Percentiles rank a stretch among this genome's conserved stretches.
Evolutionary conservation across 2,329 filamentous ascomycete species (phyloP).

Genomic region (Podosphaera xanthii): DNA sequence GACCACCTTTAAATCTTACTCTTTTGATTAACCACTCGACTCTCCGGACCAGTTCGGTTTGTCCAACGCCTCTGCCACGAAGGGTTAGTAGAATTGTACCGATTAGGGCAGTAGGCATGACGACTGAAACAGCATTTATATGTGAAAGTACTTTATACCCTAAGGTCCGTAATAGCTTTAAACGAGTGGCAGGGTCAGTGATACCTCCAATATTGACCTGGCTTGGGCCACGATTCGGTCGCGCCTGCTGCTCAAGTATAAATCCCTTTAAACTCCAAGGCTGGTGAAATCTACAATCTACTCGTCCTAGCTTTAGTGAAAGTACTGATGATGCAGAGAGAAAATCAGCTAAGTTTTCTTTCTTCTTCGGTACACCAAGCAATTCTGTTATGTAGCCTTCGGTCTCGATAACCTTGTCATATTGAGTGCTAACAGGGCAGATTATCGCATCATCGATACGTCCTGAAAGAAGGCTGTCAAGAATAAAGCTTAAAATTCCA

Average conservation of each 20-base stretch:
- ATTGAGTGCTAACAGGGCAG: slow-evolving; percentile 89
- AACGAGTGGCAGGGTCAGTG: slow-evolving; percentile 17
- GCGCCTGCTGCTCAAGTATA: slow-evolving; percentile 49
- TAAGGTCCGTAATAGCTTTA: slow-evolving; percentile 60
- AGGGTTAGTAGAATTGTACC: slow-evolving; percentile 83
- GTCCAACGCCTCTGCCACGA: slow-evolving; percentile 75
- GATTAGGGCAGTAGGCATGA: slow-evolving; percentile 94
- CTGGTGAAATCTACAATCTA: slow-evolving; percentile 89
- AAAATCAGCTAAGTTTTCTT: slow-evolving; percentile 80
- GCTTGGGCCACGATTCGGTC: slow-evolving; percentile 27
- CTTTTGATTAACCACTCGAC: slow-evolving; percentile 77
- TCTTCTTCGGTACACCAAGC: slow-evolving; percentile 80
- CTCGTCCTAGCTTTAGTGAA: slow-evolving; percentile 67
- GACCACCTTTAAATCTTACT: slow-evolving; percentile 65
- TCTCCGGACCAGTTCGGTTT: slow-evolving; percentile 59
- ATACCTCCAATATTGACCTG: slow-evolving; percentile 24
- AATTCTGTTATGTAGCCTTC: slow-evolving; percentile 92
- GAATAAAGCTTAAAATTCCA: slow-evolving; percentile 73
- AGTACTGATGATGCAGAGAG: slow-evolving; percentile 69
- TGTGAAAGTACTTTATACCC: slow-evolving; percentile 84
- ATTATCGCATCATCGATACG: slow-evolving; percentile 79
- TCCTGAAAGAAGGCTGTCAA: slow-evolving; percentile 76
- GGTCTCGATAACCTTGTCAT: slow-evolving; percentile 97
- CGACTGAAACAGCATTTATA: slow-evolving; percentile 87
- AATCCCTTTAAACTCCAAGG: slow-evolving; percentile 80